Evolutionary conservation across 768 basidiomycete species (phyloP), one percentile per base, ranked within the genome.

Genomic region (Boletus sp.): DNA sequence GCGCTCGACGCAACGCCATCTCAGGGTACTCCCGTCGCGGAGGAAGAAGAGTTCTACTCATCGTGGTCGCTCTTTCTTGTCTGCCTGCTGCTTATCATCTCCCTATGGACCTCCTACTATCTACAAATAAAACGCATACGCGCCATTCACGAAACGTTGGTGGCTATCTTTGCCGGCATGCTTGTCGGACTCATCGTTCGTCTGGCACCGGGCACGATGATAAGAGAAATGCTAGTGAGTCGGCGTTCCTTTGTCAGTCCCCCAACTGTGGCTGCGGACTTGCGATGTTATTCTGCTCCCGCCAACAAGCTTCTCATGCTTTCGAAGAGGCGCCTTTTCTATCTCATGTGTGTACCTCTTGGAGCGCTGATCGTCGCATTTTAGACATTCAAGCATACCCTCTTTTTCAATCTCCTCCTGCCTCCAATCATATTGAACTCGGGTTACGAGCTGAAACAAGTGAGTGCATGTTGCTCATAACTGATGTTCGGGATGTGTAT

Each of bases 371-470:
- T 53, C 58, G 10, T 57, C 56, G 42, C 17, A 35, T 35, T 50
- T 3, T 64, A 96, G 94, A 94, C 91, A 9, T 96, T 96, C 80
- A 92, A 90, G 70, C 93, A 96, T 67, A 98, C 96, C 3, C 78
- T 98, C 47, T 96, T 99, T 78, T 97, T 98, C 79, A 98, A 99
- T 71, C 79, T 98, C 21, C 78, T 99, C n/a, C 82, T 98, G 5
- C 97, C 96, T 6, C 97, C 97, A 1, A 99, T 99, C 69, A 99
- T 99, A 67, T 76, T 99, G 38, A 97, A 95, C 72, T 97, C 94
- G 2, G 97, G 97, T 7, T 99, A 97, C 69, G 94, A 97, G 72
- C 84, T 99, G 54, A 96, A 94, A 70, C 95, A 98, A 79, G 93
- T 87, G 53, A 55, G 83, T 64, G 11, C 44, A 48, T 30, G 5